These are phyloP conservation scores for Allium cepa DNA, from an alignment of 106 monocot species.

Conservation along the genomic window DNA sequence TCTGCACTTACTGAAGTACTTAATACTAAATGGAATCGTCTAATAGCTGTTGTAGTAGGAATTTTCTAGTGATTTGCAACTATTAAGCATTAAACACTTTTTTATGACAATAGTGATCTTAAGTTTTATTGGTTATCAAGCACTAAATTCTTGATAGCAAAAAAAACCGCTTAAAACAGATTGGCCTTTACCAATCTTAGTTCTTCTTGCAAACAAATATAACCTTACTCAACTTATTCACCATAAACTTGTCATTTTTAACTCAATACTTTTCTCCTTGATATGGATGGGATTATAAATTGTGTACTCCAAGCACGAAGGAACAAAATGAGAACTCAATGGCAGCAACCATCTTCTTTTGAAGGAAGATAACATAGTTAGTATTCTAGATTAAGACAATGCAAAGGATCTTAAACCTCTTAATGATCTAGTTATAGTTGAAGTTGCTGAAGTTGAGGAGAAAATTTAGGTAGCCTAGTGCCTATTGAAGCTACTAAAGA, in stretches of 20 bases:
- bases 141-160: too few relatives aligned
- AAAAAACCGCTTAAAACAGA: too few relatives aligned
- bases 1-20: too few relatives aligned
- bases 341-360: constrained; percentile 64
- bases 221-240: not conserved
- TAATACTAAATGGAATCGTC: too few relatives aligned
- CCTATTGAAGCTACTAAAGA: constrained; percentile 57
- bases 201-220: too few relatives aligned
- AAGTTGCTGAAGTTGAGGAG: constrained; percentile 52
- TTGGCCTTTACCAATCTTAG: too few relatives aligned
- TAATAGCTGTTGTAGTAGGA: too few relatives aligned
- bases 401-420: constrained; percentile 85
- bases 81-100: too few relatives aligned
- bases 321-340: constrained; percentile 77
- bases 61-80: too few relatives aligned
- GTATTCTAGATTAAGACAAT: constrained; percentile 78
- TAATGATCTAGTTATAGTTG: constrained; percentile 75
- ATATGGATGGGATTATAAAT: constrained; percentile 52
- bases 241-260: not conserved
- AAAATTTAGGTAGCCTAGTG: constrained; percentile 48
- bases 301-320: constrained; percentile 83
- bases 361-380: constrained; percentile 90
- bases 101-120: too few relatives aligned
- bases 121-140: too few relatives aligned
- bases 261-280: not conserved